phyloP scores from a whole-genome alignment of 1,284 basidiomycete genomes.

The Erythrobasidium hasegawianum region DNA sequence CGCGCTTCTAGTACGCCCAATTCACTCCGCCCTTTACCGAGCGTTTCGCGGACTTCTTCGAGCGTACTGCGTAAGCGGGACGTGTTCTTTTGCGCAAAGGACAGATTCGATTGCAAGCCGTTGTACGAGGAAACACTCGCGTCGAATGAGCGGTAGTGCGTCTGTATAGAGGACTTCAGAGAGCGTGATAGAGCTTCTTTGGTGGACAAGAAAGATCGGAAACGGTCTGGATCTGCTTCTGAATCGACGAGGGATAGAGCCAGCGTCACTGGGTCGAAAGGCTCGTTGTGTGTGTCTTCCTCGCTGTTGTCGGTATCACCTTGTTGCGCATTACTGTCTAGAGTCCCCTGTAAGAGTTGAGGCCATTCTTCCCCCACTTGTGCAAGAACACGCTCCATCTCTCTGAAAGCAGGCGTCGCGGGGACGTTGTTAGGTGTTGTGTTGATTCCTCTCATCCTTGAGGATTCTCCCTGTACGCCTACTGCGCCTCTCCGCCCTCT shows the following conservation, averaged over 20 bases:
- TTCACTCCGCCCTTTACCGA: slow-evolving; percentile 74
- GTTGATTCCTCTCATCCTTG: slow-evolving; percentile 18
- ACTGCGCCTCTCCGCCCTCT: slow-evolving; percentile 28
- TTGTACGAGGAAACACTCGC: slow-evolving; percentile 83
- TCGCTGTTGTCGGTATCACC: slow-evolving; percentile 20
- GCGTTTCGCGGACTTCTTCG: slow-evolving; percentile 71
- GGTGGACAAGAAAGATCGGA: slow-evolving; percentile 68
- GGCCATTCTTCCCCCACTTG: slow-evolving; percentile 86
- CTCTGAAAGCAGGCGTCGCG: slow-evolving; percentile 45
- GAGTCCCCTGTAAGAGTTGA: slow-evolving; percentile 63
- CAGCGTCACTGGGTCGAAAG: slow-evolving; percentile 83
- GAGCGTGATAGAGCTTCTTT: slow-evolving; percentile 71
- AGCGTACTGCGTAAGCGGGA: slow-evolving; percentile 65
- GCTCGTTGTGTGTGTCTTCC: slow-evolving; percentile 51
- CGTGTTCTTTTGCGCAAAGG: slow-evolving; percentile 67
- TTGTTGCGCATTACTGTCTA: neutral
- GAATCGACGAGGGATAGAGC: slow-evolving; percentile 75
- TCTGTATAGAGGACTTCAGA: slow-evolving; percentile 62
- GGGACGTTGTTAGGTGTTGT: slow-evolving; percentile 36
- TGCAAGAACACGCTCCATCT: slow-evolving; percentile 59
- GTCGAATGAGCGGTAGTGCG: slow-evolving; percentile 87
- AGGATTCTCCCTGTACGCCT: slow-evolving; percentile 33
- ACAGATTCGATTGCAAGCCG: slow-evolving; percentile 65
- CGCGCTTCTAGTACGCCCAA: slow-evolving; percentile 78
- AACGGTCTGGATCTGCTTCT: slow-evolving; percentile 60